phyloP scores from a whole-genome alignment of 78 protist genomes.

The Corallochytrium limacisporum region DNA sequence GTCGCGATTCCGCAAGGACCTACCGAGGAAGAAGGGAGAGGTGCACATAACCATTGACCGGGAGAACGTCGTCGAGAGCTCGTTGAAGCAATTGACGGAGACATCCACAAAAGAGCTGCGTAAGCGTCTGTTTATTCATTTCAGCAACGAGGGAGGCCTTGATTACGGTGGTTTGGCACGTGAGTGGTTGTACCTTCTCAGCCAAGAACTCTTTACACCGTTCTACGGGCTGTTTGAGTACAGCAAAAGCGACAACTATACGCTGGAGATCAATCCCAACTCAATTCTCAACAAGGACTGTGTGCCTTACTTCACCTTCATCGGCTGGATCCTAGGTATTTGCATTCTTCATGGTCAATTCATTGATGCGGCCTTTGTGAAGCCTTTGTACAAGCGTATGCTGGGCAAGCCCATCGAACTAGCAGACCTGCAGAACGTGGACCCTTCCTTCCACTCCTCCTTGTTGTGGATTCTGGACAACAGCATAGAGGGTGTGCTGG shows the following conservation, averaged over 20 bases:
- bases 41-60: not conserved
- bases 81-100: not conserved
- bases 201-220: slow-evolving; percentile 8
- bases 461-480: slow-evolving; percentile 7
- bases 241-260: not conserved
- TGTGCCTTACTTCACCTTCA: not conserved
- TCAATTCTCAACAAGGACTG: not conserved
- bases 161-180: slow-evolving; percentile 20
- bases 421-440: slow-evolving; percentile 1
- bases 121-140: slow-evolving; percentile 1
- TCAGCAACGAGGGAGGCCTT: slow-evolving; percentile 7
- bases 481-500: not conserved
- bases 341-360: not conserved
- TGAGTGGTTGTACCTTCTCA: slow-evolving; percentile 18
- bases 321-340: slow-evolving; percentile 1
- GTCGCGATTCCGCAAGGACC: not conserved
- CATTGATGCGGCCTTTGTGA: slow-evolving; percentile 9
- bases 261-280: not conserved
- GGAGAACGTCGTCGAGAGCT: not conserved
- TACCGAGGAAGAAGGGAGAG: not conserved
- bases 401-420: not conserved
- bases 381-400: not conserved
- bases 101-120: not conserved
- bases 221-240: slow-evolving; percentile 1
- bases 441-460: not conserved